phyloP scores from a whole-genome alignment of 129 eudicot species.

The Chrysanthemum lavandulifolium region DNA sequence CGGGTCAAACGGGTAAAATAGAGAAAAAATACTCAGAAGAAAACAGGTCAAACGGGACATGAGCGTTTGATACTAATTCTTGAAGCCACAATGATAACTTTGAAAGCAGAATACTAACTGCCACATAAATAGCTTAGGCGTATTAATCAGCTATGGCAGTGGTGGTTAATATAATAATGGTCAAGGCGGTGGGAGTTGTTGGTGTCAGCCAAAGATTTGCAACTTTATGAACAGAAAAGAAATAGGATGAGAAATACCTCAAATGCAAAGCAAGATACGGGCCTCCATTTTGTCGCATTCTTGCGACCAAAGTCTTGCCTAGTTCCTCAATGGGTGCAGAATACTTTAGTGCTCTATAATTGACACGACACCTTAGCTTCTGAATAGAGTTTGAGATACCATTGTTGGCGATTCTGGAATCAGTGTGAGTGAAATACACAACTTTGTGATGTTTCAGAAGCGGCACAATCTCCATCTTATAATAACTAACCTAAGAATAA shows the following conservation, averaged over 20 bases:
- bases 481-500: slow-evolving; percentile 69
- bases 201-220: not conserved
- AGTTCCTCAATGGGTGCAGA: slow-evolving; percentile 81
- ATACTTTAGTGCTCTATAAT: slow-evolving; percentile 83
- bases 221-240: not conserved
- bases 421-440: slow-evolving; percentile 86
- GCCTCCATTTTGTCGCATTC: slow-evolving; percentile 76
- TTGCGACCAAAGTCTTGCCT: slow-evolving; percentile 75
- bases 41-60: not conserved
- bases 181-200: not conserved
- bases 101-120: not conserved
- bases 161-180: not conserved
- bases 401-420: slow-evolving; percentile 93
- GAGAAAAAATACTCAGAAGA: not conserved
- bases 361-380: slow-evolving; percentile 86
- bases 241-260: slow-evolving; percentile 43
- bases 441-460: slow-evolving; percentile 97
- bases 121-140: too few relatives aligned
- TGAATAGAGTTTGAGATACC: slow-evolving; percentile 75
- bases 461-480: slow-evolving; percentile 81
- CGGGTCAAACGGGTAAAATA: not conserved
- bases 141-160: too few relatives aligned
- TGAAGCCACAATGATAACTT: slow-evolving; percentile 3
- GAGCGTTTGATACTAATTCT: not conserved
- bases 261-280: slow-evolving; percentile 88